Evolutionary conservation across 129 eudicot species (phyloP).

Genomic region (Daucus carota): DH1_v3.0 NC_030384.2:50013001-50013500

Average conservation of each 20-base stretch:
- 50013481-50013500: constrained; percentile 44
- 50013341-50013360: not conserved
- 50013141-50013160: not conserved
- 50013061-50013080: not conserved
- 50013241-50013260: not conserved
- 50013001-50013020: no score
- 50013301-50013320: not conserved
- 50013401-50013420: constrained; percentile 21
- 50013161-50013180: not conserved
- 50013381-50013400: not conserved
- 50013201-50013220: not conserved
- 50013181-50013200: not conserved
- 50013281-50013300: not conserved
- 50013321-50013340: not conserved
- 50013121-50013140: not conserved
- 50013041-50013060: no score
- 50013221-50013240: not conserved
- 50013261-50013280: not conserved
- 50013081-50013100: not conserved
- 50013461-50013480: constrained; percentile 64
- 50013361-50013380: not conserved
- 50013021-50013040: no score
- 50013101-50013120: not conserved
- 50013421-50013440: constrained; percentile 94
- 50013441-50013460: constrained; percentile 88